A percentile compares a stretch with the other conserved stretches of the same genome.
Conservation (phyloP, 208 protist species). For the Trypanosoma rangeli region DNA sequence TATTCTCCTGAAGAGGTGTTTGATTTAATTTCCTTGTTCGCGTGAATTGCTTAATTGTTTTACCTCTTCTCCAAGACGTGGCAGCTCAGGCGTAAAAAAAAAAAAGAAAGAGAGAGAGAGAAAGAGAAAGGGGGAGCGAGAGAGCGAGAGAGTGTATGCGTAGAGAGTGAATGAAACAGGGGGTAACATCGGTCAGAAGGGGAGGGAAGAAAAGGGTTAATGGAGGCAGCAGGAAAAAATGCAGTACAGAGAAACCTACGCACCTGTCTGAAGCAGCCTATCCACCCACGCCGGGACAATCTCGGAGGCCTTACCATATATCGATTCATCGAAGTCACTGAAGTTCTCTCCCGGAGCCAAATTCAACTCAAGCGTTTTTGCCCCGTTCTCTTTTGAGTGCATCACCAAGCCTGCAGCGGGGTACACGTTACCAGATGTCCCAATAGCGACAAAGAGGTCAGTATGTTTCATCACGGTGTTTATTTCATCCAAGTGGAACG, state of each 20-base stretch:
- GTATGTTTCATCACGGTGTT: constrained; percentile 29
- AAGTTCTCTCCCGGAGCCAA: constrained; percentile 43
- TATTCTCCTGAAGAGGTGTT: not conserved
- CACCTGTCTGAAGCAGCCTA: constrained; percentile 31
- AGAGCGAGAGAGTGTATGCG: not conserved
- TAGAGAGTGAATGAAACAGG: not conserved
- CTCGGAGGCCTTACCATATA: constrained; percentile 52
- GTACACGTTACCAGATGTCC: constrained; percentile 77
- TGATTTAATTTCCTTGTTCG: constrained; percentile 2
- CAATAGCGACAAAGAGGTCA: constrained; percentile 73
- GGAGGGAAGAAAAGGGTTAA: not conserved
- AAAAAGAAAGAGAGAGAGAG: not conserved
- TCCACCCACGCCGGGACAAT: constrained; percentile 64
- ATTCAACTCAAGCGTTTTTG: constrained; percentile 62
- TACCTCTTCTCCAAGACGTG: not conserved
- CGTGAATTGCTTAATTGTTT: not conserved
- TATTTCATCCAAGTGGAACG: constrained; percentile 66
- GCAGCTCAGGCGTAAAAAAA: not conserved
- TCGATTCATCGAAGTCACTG: constrained; percentile 42
- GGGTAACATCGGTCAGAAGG: not conserved
- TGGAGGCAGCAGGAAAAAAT: not conserved
- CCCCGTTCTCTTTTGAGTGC: constrained; percentile 35
- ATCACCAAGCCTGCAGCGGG: constrained; percentile 63
- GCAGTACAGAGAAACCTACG: constrained; percentile 13
- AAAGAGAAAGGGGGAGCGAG: not conserved